These are phyloP conservation scores for Syncephalastrum sp. DNA, from an alignment of 371 early-diverging fungal species.

Conservation along the genomic window DNA sequence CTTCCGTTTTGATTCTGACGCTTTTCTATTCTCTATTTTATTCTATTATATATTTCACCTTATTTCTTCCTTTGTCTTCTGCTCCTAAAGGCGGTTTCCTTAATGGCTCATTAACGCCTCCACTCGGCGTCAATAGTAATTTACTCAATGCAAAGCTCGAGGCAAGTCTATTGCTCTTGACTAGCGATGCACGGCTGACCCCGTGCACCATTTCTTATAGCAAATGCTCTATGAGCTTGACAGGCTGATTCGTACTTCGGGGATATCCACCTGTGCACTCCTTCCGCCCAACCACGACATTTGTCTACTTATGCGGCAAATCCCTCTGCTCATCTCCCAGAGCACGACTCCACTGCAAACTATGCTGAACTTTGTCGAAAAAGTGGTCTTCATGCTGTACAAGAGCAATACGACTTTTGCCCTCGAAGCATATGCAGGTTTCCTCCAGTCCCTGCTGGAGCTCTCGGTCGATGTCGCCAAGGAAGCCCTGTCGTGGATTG, in stretches of 20 bases:
- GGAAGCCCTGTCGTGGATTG: slow-evolving; percentile 86
- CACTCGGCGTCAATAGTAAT: too few relatives aligned
- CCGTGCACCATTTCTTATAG: slow-evolving; percentile 8
- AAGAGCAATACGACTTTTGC: slow-evolving; percentile 69
- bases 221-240: slow-evolving; percentile 78
- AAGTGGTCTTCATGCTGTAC: slow-evolving; percentile 79
- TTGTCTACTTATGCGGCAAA: slow-evolving; percentile 69
- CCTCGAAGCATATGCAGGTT: slow-evolving; percentile 78
- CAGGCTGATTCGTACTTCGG: slow-evolving; percentile 61
- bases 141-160: too few relatives aligned
- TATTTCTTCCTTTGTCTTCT: too few relatives aligned
- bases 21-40: too few relatives aligned
- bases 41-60: too few relatives aligned
- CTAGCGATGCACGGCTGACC: too few relatives aligned
- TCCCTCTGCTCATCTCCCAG: slow-evolving; percentile 65
- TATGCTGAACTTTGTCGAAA: slow-evolving; percentile 78
- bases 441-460: slow-evolving; percentile 82
- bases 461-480: slow-evolving; percentile 71
- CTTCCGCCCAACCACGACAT: slow-evolving; percentile 84
- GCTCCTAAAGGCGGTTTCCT: too few relatives aligned
- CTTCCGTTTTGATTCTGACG: too few relatives aligned
- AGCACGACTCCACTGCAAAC: slow-evolving; percentile 71
- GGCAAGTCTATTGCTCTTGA: too few relatives aligned
- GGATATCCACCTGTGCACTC: slow-evolving; percentile 57
- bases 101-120: too few relatives aligned